Evolutionary conservation across 164 flowering plant genomes (phyloP), one percentile per base, ranked within the genome.

Genomic region (Nymphaea thermarum): DNA sequence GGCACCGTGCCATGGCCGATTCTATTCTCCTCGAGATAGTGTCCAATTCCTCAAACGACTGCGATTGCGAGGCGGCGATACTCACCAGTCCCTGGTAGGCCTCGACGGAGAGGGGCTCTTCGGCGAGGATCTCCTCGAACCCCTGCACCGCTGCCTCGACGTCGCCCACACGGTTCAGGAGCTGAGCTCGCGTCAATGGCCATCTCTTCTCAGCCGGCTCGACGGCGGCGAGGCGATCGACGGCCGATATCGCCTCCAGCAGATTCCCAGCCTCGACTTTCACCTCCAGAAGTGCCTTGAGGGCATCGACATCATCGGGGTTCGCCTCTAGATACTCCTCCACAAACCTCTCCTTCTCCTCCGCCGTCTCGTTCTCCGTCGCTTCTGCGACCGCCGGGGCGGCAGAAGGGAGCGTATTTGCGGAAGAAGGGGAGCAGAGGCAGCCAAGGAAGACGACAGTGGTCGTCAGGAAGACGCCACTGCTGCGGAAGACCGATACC

Each of bases 11-110:
- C 81, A 85, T 81, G 2, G 81, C 89, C 6, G 43, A 74, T 70
- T 74, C 82, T 64, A 91, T 80, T 66, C 85, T 80, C 74, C 76
- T 77, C 83, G 80, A 51, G 18, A 89, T 73, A 2, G 42, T 76
- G 10, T 69, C 73, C 82, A 87, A 61, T 17, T 77, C 82, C 12
- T 63, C 68, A 0, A 76, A 43, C 36, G 77, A 45, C 15, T 78
- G 85, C 0, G 78, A 74, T 36, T 82, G 81, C 15, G 84, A 74
- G 5, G 69, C 71, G 0, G 82, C 84, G 85, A 86, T 83, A 25
- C 36, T 45, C 7, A 85, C 81, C 0, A 91, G 81, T 10, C 96
- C 97, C 47, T 87, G 93, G 71, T 82, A 93, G 6, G 96, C 98
- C 73, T 88, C 95, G 0, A 88, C 90, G 0, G 74, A 72, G 67